Evolutionary conservation across 768 basidiomycete genomes (phyloP), one percentile per base, ranked within the genome.

Genomic region (Dioszegia crocea): DNA sequence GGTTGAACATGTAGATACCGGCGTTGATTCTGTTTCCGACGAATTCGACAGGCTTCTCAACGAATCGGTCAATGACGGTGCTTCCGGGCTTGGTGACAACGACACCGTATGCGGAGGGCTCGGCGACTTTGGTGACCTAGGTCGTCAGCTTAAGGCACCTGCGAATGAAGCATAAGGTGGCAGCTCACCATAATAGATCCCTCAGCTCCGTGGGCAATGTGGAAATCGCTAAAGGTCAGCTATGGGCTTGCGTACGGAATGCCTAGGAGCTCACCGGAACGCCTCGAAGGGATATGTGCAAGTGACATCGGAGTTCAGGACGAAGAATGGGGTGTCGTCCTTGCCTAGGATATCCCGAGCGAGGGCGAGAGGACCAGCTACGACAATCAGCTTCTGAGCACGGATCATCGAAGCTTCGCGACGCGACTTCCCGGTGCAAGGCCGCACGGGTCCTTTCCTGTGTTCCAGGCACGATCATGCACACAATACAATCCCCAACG

Each of bases 1-100:
- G 80, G 79, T 80, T 79, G 80, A 81, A 80, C 69, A 81, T 79
- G 78, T 81, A 81, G 74, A 81, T 80, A 71, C 80, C 80, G 59
- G 80, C 80, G 75, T 81, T 81, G 76, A 81, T 80, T 56, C 79
- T 67, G 78, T 81, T 81, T 30, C 80, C 80, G 56, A 81, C 80
- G 58, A 80, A 81, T 57, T 79, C 78, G 52, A 79, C 77, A 27
- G 80, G 80, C 74, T 81, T 81, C 73, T 81, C 80, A 56, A 81
- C 80, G 74, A 81, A 81, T 59, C 80, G 77, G 73, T 81, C 80
- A 61, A 81, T 81, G 40, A 77, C 70, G 17, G 78, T 77, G 29
- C 76, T 70, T 68, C 72, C 72, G 45, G 79, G 78, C 60, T 77
- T 75, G 61, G 78, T 77, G 38, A 81, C 79, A 44, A 81, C 80